Evolutionary conservation across 2,329 filamentous ascomycete genomes (phyloP), one percentile per base, ranked within the genome.

Genomic region (Pseudovirgaria hyperparasitica): DNA sequence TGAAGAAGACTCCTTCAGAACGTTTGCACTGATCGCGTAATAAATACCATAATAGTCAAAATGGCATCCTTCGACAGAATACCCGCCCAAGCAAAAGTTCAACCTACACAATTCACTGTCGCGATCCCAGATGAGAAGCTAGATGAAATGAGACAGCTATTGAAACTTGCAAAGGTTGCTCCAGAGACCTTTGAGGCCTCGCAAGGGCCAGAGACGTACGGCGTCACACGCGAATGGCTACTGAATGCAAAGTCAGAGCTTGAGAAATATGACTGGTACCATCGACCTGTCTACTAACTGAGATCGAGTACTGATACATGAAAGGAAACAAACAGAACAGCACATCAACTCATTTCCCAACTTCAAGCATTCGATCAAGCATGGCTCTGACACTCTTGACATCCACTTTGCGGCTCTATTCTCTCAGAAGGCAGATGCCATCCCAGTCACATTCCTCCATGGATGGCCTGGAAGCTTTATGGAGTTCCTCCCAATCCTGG

Each of bases 391-490:
- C 10, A 44, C 38, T 1, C 47, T 63, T 23, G 46, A 56, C 9
- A 45, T 73, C 19, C 68, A 73, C 37, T 73, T 73, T 37, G 41
- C 63, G 2, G 68, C 55, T 0, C 46, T 73, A 1, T 74, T 73
- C 30, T 72, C 69, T 1, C 41, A 58, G 29, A 64, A 61, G 17
- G 36, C 50, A 3, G 59, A 67, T 35, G 70, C 69, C 0, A 50
- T 65, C 5, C 70, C 70, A 0, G 41, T 73, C 10, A 34, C 65
- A 3, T 55, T 70, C 26, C 42, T 69, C 30, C 69, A 75, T 37
- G 70, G 70, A 16, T 74, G 67, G 67, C 70, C 69, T 0, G 51
- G 51, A 6, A 60, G 55, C 6, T 67, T 73, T 32, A 43, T 68
- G 4, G 72, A 76, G 36, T 75, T 75, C 39, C 42, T 75, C 5